Evolutionary conservation across 805 yeast species (phyloP), one percentile per base, ranked within the genome.

Genomic region (Candida bentonensis): DNA sequence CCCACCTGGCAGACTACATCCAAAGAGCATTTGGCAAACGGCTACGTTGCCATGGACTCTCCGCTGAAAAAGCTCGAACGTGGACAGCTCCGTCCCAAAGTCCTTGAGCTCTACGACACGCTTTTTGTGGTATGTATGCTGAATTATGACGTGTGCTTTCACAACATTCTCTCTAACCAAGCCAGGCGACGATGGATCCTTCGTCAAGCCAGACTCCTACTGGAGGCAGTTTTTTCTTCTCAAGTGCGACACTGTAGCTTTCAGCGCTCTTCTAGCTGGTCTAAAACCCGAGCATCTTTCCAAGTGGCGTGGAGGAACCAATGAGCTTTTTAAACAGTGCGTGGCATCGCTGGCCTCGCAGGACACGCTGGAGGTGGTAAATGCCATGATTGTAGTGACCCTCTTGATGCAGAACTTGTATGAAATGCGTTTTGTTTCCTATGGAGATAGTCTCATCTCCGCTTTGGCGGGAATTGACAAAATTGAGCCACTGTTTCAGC

Each of bases 401-500:
- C 50, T 54, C 5, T 52, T 58, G 39, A 47, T 61, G 30, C 56
- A 57, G 30, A 53, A 51, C 30, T 44, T 62, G 1, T 50, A 58
- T 23, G 46, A 47, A 34, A 57, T 55, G 47, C 49, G 49, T 20
- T 53, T 60, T 39, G 47, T 61, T 5, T 52, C 52, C 43, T 50
- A 47, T 28, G 51, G 57, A 21, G 42, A 61, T 0, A 66, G 62
- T 17, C 47, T 54, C 3, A 58, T 64, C 17, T 30, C 57, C 2
- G 54, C 59, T 3, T 47, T 66, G 13, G 61, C 64, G 1, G 69
- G 70, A 2, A 46, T 63, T 15, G 63, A 61, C 21, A 45, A 47
- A 9, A 59, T 63, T 15, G 65, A 62, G 30, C 42, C 40, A 22
- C 45, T 51, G 21, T 54, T 65, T 33, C 53, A 52, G 43, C 53